Conservation (phyloP, 2,329 filamentous ascomycete species). For the Colletotrichum musae region DNA sequence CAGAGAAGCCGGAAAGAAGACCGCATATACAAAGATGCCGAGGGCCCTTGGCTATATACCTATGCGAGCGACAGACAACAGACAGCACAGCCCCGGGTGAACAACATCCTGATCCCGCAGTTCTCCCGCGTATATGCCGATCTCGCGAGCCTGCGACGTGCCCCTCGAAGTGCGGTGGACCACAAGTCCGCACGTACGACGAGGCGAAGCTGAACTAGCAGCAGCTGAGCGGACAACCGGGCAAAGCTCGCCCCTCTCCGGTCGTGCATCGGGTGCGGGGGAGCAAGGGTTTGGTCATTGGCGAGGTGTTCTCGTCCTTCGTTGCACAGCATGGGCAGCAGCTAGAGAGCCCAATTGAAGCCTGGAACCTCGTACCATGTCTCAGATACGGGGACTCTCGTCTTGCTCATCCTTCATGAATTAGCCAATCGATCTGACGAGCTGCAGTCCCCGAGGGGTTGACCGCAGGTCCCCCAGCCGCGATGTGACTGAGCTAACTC, state of each 20-base stretch:
- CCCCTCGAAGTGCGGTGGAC: not conserved
- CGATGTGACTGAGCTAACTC: too few species aligned
- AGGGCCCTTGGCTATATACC: conserved; percentile 15
- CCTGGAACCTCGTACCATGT: not conserved
- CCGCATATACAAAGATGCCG: not conserved
- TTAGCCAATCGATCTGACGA: not conserved
- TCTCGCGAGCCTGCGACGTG: not conserved
- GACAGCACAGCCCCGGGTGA: not conserved
- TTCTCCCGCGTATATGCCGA: conserved; percentile 10
- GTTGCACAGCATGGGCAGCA: conserved; percentile 4
- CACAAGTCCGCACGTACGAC: conserved; percentile 15
- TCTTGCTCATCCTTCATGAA: not conserved
- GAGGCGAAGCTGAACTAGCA: not conserved
- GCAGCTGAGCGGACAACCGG: not conserved
- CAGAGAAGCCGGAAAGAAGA: not conserved
- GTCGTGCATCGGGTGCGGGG: conserved; percentile 24
- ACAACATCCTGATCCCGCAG: not conserved
- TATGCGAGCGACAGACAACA: not conserved
- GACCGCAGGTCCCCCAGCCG: not conserved
- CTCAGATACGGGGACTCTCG: conserved; percentile 1
- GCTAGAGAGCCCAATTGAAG: not conserved
- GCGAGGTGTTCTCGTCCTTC: not conserved
- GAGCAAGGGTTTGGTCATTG: not conserved
- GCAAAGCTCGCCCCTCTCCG: not conserved
- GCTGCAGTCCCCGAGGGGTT: not conserved